Evolutionary conservation across 2,329 filamentous ascomycete genomes (phyloP), one percentile per base, ranked within the genome.

Genomic region (Whalleya microplaca): DNA sequence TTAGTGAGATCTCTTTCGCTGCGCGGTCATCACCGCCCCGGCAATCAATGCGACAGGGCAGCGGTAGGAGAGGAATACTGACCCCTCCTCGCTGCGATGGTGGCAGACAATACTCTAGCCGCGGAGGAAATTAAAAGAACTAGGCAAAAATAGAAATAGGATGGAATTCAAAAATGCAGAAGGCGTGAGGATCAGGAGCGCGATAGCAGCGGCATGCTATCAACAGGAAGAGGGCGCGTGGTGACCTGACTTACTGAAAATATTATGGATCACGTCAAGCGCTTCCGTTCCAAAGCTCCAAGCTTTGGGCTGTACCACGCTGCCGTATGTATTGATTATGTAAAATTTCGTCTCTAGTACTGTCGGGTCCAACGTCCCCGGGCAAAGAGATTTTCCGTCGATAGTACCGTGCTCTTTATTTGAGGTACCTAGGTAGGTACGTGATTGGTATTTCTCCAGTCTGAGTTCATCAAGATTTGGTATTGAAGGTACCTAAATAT

Each of bases 1-100:
- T 60, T 52, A 62, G 57, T 45, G 18, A 42, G 21, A 21, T 21
- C 16, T 16, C 16, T 16, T 19, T n/a, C 41, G 10, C 14, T 37
- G 32, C 32, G 32, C 32, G 7, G 14, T 37, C 32, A 37, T 37
- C 32, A 37, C 32, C 3, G 10, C 32, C 3, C 32, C 5, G 32
- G 14, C 9, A 37, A 16, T 14, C 10, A 16, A 37, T 37, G 32
- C 32, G 32, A 37, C 32, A 37, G 14, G 32, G 10, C 3, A 6
- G 3, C 8, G 32, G 32, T 37, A 3, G 14, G 32, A 12, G 14
- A 37, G 4, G 32, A 37, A 37, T 37, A 37, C 32, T 37, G 5
- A 37, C 32, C 32, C 32, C 32, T 37, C 32, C 32, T 37, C 32
- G 14, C 32, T 37, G 32, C 32, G 14, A 37, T 14, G 32, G 32